Percentiles rank a stretch among this genome's conserved stretches.
These are phyloP conservation scores for Boeremia exigua DNA, from an alignment of 2,329 filamentous ascomycete genomes.

Conservation along the genomic window DNA sequence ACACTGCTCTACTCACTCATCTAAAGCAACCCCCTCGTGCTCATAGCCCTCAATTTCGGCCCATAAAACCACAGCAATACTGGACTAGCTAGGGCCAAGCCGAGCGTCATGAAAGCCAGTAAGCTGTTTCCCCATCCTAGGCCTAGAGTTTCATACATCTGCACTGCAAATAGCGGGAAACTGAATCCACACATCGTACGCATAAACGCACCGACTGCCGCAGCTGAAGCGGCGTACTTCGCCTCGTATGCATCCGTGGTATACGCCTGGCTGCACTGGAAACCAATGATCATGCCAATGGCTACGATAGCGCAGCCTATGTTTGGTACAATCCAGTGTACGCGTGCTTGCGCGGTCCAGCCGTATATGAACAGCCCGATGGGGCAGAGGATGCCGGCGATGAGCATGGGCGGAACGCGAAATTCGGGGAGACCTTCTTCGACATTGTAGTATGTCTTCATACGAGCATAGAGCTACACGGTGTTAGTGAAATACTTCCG, in stretches of 20 bases:
- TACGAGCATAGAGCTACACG: conserved; percentile 30
- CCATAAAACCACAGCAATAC: conserved; percentile 53
- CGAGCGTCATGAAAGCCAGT: conserved; percentile 58
- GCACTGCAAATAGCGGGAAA: conserved; percentile 62
- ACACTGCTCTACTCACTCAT: background rate
- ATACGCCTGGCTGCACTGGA: conserved; percentile 67
- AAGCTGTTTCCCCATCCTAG: conserved; percentile 65
- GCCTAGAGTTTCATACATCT: conserved; percentile 64
- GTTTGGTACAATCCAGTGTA: conserved; percentile 64
- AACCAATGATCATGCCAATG: conserved; percentile 57
- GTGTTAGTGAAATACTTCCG: background rate
- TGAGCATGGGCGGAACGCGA: conserved; percentile 61
- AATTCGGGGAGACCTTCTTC: conserved; percentile 50
- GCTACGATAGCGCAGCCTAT: conserved; percentile 59
- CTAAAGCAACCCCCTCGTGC: conserved; percentile 22
- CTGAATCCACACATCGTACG: conserved; percentile 61
- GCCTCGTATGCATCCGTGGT: conserved; percentile 67
- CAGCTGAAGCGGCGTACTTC: conserved; percentile 52
- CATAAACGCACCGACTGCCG: conserved; percentile 67
- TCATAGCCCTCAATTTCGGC: conserved; percentile 37
- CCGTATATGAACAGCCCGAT: conserved; percentile 59
- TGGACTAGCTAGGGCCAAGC: conserved; percentile 56
- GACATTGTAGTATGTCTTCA: conserved; percentile 30
- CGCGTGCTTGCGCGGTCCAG: conserved; percentile 60
- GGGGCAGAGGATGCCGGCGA: conserved; percentile 59